A percentile compares a stretch with the other conserved stretches of the same genome.
Conservation (phyloP, 139 green algal species). For the Picochlorum sp. region DNA sequence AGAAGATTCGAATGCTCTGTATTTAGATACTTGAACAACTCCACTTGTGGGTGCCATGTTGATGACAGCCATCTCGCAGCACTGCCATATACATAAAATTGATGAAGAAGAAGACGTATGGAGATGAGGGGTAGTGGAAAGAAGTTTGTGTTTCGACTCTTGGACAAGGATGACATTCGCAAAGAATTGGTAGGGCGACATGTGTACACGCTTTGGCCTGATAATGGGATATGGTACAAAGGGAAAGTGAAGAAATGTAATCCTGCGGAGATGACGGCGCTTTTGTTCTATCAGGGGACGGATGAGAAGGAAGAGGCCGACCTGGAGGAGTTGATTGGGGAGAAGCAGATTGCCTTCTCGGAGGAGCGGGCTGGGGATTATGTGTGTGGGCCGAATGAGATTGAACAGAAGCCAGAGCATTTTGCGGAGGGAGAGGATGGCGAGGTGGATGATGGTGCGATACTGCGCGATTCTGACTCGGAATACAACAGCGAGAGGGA, state of each 20-base stretch:
- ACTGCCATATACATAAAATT: no score
- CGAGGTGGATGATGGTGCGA: not conserved
- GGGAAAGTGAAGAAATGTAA: constrained; percentile 8
- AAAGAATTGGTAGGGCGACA: not conserved
- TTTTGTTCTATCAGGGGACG: constrained; percentile 7
- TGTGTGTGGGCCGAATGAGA: not conserved
- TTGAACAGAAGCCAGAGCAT: constrained; percentile 1
- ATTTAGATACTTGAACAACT: no score
- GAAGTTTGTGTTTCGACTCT: constrained; percentile 7
- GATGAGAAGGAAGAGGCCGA: constrained; percentile 12
- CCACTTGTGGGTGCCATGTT: no score
- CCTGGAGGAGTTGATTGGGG: not conserved
- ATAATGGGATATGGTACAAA: constrained; percentile 12
- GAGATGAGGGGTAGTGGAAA: not conserved
- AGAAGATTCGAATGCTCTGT: no score
- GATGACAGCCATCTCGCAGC: no score
- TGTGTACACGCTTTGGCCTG: constrained; percentile 9
- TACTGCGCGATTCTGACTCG: not conserved
- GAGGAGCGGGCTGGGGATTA: not conserved
- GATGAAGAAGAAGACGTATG: not conserved
- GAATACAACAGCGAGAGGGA: constrained; percentile 2
- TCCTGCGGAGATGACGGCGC: not conserved
- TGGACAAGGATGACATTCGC: not conserved
- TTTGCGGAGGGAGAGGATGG: not conserved
- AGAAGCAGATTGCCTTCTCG: constrained; percentile 7